Base-by-base conservation (phyloP, 148 eudicot species). In the Vaccinium darrowii region DNA sequence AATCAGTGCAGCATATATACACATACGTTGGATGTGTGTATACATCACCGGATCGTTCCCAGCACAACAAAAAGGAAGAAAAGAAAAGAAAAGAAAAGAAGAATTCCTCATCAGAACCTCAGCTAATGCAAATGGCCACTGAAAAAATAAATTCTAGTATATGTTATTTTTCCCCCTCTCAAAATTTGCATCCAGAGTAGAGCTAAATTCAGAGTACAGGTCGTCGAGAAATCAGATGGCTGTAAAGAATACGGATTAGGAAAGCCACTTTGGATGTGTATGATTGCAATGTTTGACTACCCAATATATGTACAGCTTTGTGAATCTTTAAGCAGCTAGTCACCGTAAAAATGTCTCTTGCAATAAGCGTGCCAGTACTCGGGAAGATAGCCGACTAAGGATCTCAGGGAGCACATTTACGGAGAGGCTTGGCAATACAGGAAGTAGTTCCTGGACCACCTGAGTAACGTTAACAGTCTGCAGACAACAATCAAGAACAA, bases 391-490 rank as follows among this genome's bases (percentile, higher is more conserved):
- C 73, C 99, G 92, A 82, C 88, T 87, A 15, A 90, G 81, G 82
- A 97, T 88, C 87, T 97, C 99, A 0, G 98, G 99, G 53, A 95
- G 90, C 84, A 97, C 91, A 77, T 85, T 92, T 25, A 90, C 92
- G 12, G 99, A 94, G n/a, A 97, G 85, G 78, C 98, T 91, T 8
- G 98, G 98, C 88, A 97, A 87, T 49, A 95, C 83, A 0, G 98
- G 93, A 82, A 95, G 91, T 11, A 97, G 93, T 89, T 97, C 98
- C 81, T 89, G 91, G 81, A 88, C 87, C 43, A 92, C 92, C 86
- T 83, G 89, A 80, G 83, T 84, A 63, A 91, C 83, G 85, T 95
- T 90, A 60, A 87, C 81, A 51, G 80, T 91, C 99, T 94, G 92
- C 80, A 56, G 54, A 85, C 78, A 71, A 47, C 81, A 81, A 60